These are phyloP conservation scores for Zoysia matrella DNA, from an alignment of 202 grass and related monocot species.

Conservation along the genomic window DNA sequence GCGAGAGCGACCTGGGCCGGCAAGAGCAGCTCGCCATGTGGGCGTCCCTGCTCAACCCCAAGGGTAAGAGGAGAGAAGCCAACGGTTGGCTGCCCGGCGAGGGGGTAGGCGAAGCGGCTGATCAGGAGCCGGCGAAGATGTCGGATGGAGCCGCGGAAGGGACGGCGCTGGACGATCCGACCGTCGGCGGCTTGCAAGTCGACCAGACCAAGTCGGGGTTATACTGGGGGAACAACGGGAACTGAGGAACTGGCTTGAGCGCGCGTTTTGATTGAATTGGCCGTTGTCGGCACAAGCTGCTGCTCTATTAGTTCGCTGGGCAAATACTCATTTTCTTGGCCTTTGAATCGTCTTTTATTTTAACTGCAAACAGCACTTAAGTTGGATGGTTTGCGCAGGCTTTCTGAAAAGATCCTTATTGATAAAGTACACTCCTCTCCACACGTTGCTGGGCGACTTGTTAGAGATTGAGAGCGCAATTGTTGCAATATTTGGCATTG, in stretches of 20 bases:
- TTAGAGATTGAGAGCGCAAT: not conserved
- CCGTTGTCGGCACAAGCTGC: not conserved
- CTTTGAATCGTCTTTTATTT: not conserved
- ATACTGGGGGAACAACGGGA: constrained; percentile 29
- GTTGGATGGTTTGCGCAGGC: not conserved
- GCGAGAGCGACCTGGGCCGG: not conserved
- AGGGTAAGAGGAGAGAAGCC: not conserved
- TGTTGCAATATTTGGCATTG: not conserved
- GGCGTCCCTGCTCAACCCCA: constrained; percentile 60
- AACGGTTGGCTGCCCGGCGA: constrained; percentile 9
- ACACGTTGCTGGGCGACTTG: not conserved
- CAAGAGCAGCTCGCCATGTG: constrained; percentile 60
- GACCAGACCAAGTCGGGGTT: constrained; percentile 19
- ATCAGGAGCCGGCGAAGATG: constrained; percentile 13
- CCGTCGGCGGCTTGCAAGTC: not conserved
- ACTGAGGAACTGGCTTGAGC: not conserved
- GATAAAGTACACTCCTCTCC: not conserved
- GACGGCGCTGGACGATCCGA: not conserved
- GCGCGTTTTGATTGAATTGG: not conserved
- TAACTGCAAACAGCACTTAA: too few species aligned
- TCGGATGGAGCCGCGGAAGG: not conserved
- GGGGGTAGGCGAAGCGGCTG: constrained; percentile 12
- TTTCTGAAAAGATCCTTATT: not conserved
- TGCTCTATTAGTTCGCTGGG: not conserved
- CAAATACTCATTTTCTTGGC: not conserved